Evolutionary conservation across 495 filamentous ascomycete genomes (phyloP).

Genomic region (Podospora sp.): DNA sequence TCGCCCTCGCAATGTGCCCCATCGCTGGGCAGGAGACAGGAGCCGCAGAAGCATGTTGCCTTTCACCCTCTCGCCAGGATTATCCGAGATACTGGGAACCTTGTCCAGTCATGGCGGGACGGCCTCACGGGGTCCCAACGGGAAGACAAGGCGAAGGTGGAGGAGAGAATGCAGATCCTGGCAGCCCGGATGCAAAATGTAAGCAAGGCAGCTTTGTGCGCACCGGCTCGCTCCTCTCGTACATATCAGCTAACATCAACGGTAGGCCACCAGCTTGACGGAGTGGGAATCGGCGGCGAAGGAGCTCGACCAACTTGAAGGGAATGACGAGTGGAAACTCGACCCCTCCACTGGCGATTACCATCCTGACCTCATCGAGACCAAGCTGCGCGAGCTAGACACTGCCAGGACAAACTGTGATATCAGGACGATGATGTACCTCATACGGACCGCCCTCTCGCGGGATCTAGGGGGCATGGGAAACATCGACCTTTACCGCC

Average conservation of each 20-base stretch:
- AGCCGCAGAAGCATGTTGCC: constrained; percentile 12
- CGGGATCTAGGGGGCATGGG: constrained; percentile 86
- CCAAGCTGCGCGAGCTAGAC: constrained; percentile 71
- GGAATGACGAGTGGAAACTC: constrained; percentile 79
- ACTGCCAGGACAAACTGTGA: constrained; percentile 75
- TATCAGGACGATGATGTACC: constrained; percentile 69
- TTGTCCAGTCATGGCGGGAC: constrained; percentile 55
- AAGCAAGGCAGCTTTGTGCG: constrained; percentile 1
- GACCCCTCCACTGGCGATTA: constrained; percentile 63
- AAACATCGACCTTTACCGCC: constrained; percentile 77
- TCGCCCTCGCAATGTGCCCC: background rate
- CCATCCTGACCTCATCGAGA: constrained; percentile 65
- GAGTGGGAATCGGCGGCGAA: constrained; percentile 70
- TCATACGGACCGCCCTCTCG: constrained; percentile 78
- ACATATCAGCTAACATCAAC: background rate
- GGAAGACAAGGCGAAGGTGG: constrained; percentile 48
- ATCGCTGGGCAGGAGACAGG: constrained; percentile 21
- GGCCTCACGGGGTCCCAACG: constrained; percentile 59
- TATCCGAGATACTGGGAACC: constrained; percentile 44
- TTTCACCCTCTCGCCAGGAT: constrained; percentile 28
- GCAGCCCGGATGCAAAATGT: constrained; percentile 65
- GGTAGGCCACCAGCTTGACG: constrained; percentile 61
- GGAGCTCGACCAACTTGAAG: constrained; percentile 80
- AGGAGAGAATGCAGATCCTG: constrained; percentile 65
- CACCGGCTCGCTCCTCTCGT: background rate